Evolutionary conservation across 2,329 filamentous ascomycete genomes (phyloP).

Genomic region (Aspergillus chevalieri): DNA sequence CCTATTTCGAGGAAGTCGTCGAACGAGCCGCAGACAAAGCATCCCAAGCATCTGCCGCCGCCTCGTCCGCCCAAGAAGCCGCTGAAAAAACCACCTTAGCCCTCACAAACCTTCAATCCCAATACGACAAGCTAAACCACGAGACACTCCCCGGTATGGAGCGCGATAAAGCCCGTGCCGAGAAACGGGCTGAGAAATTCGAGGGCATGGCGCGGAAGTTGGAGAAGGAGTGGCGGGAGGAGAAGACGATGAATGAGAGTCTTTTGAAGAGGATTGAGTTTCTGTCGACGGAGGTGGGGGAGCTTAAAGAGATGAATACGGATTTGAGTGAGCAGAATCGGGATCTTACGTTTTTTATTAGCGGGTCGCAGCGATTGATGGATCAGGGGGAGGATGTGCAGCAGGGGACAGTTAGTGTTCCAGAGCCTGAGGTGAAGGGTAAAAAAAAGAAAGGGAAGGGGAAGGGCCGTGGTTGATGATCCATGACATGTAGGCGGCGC

Average conservation of each 20-base stretch:
- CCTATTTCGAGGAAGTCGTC: slow-evolving; percentile 91
- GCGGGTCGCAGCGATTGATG: slow-evolving; percentile 71
- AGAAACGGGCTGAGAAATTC: slow-evolving; percentile 63
- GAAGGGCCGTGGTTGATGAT: slow-evolving; percentile 4
- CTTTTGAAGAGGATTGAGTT: slow-evolving; percentile 72
- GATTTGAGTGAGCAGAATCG: slow-evolving; percentile 81
- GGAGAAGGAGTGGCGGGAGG: slow-evolving; percentile 71
- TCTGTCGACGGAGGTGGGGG: slow-evolving; percentile 53
- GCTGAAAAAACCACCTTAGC: slow-evolving; percentile 58
- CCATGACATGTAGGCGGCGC: background rate
- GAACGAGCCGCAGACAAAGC: slow-evolving; percentile 87
- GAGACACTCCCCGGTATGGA: slow-evolving; percentile 64
- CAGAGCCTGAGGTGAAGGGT: slow-evolving; percentile 40
- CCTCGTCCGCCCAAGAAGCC: slow-evolving; percentile 48
- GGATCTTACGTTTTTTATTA: slow-evolving; percentile 82
- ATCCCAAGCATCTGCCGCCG: slow-evolving; percentile 59
- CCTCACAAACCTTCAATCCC: slow-evolving; percentile 50
- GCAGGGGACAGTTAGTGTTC: slow-evolving; percentile 64
- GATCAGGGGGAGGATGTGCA: slow-evolving; percentile 66
- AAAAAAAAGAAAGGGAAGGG: slow-evolving; percentile 42
- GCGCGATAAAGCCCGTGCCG: slow-evolving; percentile 63
- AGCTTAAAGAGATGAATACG: slow-evolving; percentile 55
- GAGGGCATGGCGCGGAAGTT: slow-evolving; percentile 70
- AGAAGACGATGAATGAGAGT: slow-evolving; percentile 76
- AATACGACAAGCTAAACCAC: slow-evolving; percentile 48